Evolutionary conservation across 2,329 filamentous ascomycete species (phyloP), one percentile per base, ranked within the genome.

Genomic region (Pseudogymnoascus sp.): DNA sequence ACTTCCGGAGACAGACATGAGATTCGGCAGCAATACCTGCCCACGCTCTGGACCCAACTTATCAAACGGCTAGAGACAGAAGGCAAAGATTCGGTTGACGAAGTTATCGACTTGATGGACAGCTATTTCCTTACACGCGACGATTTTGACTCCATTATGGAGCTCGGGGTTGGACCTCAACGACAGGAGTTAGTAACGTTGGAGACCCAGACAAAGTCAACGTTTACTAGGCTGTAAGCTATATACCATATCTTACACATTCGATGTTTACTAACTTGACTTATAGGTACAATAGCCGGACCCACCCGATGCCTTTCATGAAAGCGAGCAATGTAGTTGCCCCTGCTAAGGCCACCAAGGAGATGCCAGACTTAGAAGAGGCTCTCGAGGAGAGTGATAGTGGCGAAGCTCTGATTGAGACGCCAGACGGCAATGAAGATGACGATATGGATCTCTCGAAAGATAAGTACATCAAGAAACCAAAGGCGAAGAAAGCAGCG

Each of bases 41-140:
- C 95, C 1, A 79, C 93, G 1, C 81, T 99, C 1, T 97, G 93
- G 91, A 83, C 89, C 53, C 85, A 88, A 71, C 82, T 93, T 21
- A 82, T 96, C 67, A 87, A 89, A 69, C 83, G 85, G 64, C 79
- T 99, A 62, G 84, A 91, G 70, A 74, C 79, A 0, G 88, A 96
- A 64, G 95, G 95, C 69, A 95, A 91, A 71, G 92, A 96, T 0
- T 83, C 84, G 7, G 88, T 97, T 4, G 82, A 84, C 1, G 88
- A 90, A 1, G 88, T 97, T 62, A 99, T 99, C 71, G 86, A 95
- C 62, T 81, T 97, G 62, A 97, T 99, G 95, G 95, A 99, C 73
- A 92, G 88, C 73, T 99, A 99, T 77, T 99, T 88, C 75, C 80
- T 99, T 64, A 97, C 95, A 0, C 88, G 89, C 66, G 95, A 99